These are phyloP conservation scores for Torulaspora indica DNA, from an alignment of 805 yeast species.

Conservation along the genomic window DNA sequence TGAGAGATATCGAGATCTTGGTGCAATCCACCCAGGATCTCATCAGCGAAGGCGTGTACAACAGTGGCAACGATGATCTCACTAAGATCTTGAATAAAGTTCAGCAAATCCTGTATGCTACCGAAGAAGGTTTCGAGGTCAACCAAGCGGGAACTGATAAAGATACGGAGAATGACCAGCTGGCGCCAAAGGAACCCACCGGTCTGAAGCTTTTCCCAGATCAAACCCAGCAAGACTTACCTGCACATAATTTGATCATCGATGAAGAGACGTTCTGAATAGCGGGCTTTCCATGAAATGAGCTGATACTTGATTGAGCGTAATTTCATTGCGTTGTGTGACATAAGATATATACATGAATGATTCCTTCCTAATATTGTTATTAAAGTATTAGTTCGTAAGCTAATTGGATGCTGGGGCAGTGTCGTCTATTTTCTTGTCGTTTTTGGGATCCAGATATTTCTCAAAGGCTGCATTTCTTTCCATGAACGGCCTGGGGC, in stretches of 20 bases:
- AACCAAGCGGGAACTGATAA: slow-evolving; percentile 32
- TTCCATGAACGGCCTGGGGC: slow-evolving; percentile 89
- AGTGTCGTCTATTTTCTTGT: slow-evolving; percentile 5
- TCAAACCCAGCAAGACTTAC: slow-evolving; percentile 8
- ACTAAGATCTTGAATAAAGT: slow-evolving; percentile 52
- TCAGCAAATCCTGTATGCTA: slow-evolving; percentile 70
- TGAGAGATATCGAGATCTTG: slow-evolving; percentile 81
- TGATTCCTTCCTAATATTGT: slow-evolving; percentile 1
- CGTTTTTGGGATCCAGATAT: slow-evolving; percentile 50
- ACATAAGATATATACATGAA: slow-evolving; percentile 3
- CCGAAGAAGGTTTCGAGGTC: slow-evolving; percentile 81
- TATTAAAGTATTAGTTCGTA: slow-evolving; percentile 1
- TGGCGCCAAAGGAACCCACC: background rate
- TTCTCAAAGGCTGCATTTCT: slow-evolving; percentile 88
- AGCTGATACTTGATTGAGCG: background rate
- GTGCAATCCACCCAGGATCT: slow-evolving; percentile 60
- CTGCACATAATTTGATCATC: slow-evolving; percentile 31
- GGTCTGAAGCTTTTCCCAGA: background rate
- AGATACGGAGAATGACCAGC: slow-evolving; percentile 1
- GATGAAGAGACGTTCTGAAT: slow-evolving; percentile 35
- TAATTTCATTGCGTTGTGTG: slow-evolving; percentile 3
- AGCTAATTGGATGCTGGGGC: slow-evolving; percentile 16
- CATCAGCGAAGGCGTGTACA: slow-evolving; percentile 41
- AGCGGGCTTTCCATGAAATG: background rate
- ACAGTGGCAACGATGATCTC: slow-evolving; percentile 32